phyloP scores from a whole-genome alignment of 1,139 yeast genomes.

The Meyerozyma elateridarum region DNA sequence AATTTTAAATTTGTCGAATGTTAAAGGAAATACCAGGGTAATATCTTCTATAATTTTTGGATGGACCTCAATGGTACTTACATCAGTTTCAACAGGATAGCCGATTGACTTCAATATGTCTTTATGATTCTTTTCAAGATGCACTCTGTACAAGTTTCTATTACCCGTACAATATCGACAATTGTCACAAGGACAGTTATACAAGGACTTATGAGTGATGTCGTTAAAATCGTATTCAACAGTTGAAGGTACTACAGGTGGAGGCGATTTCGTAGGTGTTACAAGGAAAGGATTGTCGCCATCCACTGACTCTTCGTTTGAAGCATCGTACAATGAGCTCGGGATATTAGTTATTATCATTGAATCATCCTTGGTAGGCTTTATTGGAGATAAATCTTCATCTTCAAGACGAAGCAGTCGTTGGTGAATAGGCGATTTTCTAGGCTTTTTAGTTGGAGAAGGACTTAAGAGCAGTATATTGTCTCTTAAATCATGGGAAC shows the following conservation, averaged over 20 bases:
- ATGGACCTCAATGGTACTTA: no score
- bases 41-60: no score
- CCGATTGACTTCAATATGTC: conserved; percentile 24
- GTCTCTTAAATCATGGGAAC: conserved; percentile 14
- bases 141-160: conserved; percentile 25
- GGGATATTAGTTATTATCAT: conserved; percentile 19
- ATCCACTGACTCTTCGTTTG: conserved; percentile 5
- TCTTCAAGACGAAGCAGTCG: conserved; percentile 5
- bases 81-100: conserved; percentile 23
- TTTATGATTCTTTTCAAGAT: conserved; percentile 26
- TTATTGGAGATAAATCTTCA: conserved; percentile 4
- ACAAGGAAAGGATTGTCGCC: no score
- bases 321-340: conserved; percentile 2
- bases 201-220: no score
- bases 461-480: conserved; percentile 27
- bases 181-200: conserved; percentile 25
- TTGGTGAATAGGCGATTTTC: conserved; percentile 7
- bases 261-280: no score
- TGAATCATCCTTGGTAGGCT: conserved; percentile 22
- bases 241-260: no score
- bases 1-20: not conserved
- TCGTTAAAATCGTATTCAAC: no score
- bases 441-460: conserved; percentile 24
- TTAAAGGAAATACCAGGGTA: not conserved
- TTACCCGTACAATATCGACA: conserved; percentile 34